Evolutionary conservation across 495 filamentous ascomycete species (phyloP).

Genomic region (Jackrogersella multiformis): DNA sequence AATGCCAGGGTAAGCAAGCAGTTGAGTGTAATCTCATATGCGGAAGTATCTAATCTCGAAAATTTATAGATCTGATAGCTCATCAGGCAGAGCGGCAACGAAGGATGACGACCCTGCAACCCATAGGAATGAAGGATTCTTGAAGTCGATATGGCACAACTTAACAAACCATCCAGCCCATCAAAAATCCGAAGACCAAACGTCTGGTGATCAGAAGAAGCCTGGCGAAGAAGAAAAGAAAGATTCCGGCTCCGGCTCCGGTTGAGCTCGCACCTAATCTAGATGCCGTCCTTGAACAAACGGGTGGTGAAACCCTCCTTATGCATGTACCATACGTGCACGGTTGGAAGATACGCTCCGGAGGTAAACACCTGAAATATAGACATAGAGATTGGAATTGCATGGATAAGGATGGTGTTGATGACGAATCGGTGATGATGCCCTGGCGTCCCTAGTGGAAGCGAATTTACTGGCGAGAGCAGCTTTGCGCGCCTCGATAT

Average conservation of each 20-base stretch:
- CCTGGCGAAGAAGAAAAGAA: conserved; percentile 64
- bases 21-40: background rate
- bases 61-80: conserved; percentile 27
- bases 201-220: conserved; percentile 41
- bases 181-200: conserved; percentile 47
- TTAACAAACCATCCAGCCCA: conserved; percentile 78
- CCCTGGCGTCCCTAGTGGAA: conserved; percentile 13
- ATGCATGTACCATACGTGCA: conserved; percentile 34
- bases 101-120: conserved; percentile 51
- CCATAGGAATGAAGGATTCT: conserved; percentile 81
- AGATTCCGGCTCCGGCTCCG: conserved; percentile 62
- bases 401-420: conserved; percentile 39
- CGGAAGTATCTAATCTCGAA: conserved; percentile 5
- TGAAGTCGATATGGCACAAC: conserved; percentile 89
- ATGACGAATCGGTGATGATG: conserved; percentile 22
- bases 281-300: background rate
- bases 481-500: conserved; percentile 27
- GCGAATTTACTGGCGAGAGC: conserved; percentile 23
- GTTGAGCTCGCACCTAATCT: conserved; percentile 18
- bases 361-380: conserved; percentile 23
- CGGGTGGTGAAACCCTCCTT: conserved; percentile 3
- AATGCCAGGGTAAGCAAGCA: conserved; percentile 47
- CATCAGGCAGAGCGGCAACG: conserved; percentile 27
- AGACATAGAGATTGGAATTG: conserved; percentile 38
- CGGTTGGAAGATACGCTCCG: conserved; percentile 10